phyloP scores from a whole-genome alignment of 148 eudicot genomes.

The Hydrangea macrophylla region DNA sequence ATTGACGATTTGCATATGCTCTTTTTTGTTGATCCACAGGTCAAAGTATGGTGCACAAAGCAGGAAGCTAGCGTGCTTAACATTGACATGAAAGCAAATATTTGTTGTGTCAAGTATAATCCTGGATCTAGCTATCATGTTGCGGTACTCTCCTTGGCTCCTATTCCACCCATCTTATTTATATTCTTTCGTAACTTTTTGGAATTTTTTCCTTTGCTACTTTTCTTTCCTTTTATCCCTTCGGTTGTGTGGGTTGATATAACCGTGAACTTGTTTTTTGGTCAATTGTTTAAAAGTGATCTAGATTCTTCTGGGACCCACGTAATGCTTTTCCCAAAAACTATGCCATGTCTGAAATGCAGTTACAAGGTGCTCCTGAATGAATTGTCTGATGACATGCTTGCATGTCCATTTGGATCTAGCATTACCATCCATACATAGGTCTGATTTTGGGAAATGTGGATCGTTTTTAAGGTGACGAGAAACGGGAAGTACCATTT shows the following conservation, averaged over 20 bases:
- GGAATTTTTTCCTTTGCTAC: neutral
- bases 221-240: neutral
- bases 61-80: conserved; percentile 75
- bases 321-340: neutral
- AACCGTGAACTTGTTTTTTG: neutral
- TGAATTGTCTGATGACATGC: no score
- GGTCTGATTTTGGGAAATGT: no score
- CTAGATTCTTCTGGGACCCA: neutral
- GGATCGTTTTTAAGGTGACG: no score
- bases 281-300: no score
- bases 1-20: neutral
- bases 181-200: no score
- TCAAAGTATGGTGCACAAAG: conserved; percentile 73
- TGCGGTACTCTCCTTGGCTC: conserved; percentile 59
- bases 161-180: neutral
- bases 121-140: conserved; percentile 66
- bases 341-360: neutral
- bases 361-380: no score
- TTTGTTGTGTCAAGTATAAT: conserved; percentile 78
- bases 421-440: no score
- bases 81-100: conserved; percentile 80
- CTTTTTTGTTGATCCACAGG: conserved; percentile 36
- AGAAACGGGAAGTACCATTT: no score
- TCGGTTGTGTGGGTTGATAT: neutral
- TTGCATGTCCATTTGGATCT: no score